These are phyloP conservation scores for Psilocybe subaeruginosa DNA, from an alignment of 768 basidiomycete species.

Conservation along the genomic window DNA sequence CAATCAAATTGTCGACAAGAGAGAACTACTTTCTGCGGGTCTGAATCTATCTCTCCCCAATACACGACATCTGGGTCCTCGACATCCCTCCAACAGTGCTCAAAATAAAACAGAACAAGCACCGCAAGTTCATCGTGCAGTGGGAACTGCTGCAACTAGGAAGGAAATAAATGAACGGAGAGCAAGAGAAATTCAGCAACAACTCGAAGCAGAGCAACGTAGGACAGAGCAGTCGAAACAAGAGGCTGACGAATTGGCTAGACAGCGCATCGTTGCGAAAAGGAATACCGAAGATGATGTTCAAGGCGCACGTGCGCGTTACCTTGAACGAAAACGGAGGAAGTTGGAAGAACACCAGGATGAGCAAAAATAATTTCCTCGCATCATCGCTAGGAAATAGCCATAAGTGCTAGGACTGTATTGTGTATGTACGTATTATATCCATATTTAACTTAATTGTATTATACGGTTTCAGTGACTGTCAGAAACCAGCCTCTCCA, in stretches of 20 bases:
- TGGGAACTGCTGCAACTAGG: conserved; percentile 79
- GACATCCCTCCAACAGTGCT: conserved; percentile 27
- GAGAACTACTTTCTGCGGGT: conserved; percentile 89
- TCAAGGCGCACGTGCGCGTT: conserved; percentile 73
- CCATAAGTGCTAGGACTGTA: conserved; percentile 2
- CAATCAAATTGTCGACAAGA: conserved; percentile 95
- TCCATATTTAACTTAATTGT: conserved; percentile 8
- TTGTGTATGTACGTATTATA: conserved; percentile 14
- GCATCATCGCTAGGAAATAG: neutral
- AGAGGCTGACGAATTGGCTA: conserved; percentile 63
- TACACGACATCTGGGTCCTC: conserved; percentile 68
- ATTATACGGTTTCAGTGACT: neutral
- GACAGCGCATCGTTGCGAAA: conserved; percentile 66
- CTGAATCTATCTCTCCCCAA: conserved; percentile 88
- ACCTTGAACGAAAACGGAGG: conserved; percentile 78
- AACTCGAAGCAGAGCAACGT: conserved; percentile 76
- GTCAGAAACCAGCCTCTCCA: neutral
- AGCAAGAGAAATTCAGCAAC: conserved; percentile 72
- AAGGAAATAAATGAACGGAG: conserved; percentile 87
- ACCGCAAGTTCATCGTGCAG: conserved; percentile 68
- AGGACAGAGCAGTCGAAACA: conserved; percentile 59
- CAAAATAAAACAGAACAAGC: conserved; percentile 18
- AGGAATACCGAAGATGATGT: conserved; percentile 79
- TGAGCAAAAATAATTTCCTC: conserved; percentile 6
- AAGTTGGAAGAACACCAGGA: conserved; percentile 54